Evolutionary conservation across 2,329 filamentous ascomycete genomes (phyloP), one percentile per base, ranked within the genome.

Genomic region (Xylaria hypoxylon): DNA sequence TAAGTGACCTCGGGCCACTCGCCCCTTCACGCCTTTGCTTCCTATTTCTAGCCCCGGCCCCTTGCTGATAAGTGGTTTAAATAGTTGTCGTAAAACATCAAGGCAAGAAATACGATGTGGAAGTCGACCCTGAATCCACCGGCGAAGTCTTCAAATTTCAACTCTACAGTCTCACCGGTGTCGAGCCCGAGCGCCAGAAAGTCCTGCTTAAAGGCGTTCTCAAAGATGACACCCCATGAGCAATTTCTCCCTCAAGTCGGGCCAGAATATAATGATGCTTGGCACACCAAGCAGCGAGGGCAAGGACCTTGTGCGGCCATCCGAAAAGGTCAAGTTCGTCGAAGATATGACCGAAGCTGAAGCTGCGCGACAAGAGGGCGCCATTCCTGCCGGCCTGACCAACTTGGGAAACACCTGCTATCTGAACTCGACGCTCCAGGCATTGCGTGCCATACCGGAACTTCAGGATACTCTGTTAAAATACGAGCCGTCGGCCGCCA

Each of bases 361-460:
- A 79, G 88, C 90, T 59, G 95, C 96, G 24, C 89, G 90, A 79
- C 88, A 91, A 77, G 91, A 90, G 66, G 94, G 93, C 65, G 94
- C 94, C 53, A 95, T 87, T 51, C 96, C 96, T 1, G 92, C 94
- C 63, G 96, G 96, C 52, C 83, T 99, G 68, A 87, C 92, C 78
- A 99, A 99, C 77, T 84, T 97, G 68, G 96, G 96, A 73, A 99
- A 99, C 80, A 99, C 96, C 3, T 99, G 96, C 83, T 99, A 99
- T 79, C 89, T 98, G 76, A 99, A 99, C 84, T 96, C 96, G 56
- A 97, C 95, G 0, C 85, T 99, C n/a, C 96, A 99, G 79, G 91
- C 93, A 3, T 83, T 99, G 71, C 90, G 92, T 68, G 87, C 91
- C 59, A 93, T 99, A 66, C 96, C 96, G 8, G 96, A 99, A 81